Conservation (phyloP, 305 asterid genomes). For the Fraxinus ornus region DNA sequence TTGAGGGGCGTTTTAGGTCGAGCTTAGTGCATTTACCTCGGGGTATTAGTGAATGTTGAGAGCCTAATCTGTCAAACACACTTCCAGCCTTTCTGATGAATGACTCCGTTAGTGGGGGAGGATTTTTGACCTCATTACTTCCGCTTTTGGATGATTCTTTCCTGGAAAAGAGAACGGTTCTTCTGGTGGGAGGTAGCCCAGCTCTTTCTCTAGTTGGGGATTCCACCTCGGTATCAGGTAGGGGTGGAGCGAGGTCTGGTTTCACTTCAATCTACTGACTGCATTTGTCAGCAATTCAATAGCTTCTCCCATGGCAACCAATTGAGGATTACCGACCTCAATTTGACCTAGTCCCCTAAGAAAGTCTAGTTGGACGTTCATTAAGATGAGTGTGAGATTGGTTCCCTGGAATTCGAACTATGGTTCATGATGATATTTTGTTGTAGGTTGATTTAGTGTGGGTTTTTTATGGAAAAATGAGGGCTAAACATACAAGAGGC, state of each 20-base stretch:
- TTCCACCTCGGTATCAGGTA: too few species aligned
- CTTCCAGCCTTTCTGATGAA: background rate
- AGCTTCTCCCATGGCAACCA: background rate
- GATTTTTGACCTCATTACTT: background rate
- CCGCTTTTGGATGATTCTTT: too few species aligned
- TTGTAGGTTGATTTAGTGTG: background rate
- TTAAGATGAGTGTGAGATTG: background rate
- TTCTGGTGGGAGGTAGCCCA: background rate
- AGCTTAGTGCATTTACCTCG: background rate
- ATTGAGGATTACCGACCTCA: background rate
- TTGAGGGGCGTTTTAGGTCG: background rate
- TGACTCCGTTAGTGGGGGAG: background rate
- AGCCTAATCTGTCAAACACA: background rate
- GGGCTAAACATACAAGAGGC: background rate
- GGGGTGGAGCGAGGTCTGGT: background rate
- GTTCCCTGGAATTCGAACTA: background rate
- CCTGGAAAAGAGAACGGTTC: background rate
- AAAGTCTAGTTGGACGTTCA: background rate
- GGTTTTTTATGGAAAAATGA: background rate
- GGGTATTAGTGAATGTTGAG: background rate
- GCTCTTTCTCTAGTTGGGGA: background rate
- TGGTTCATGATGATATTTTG: background rate
- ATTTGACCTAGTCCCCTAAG: background rate
- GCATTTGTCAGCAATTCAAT: background rate
- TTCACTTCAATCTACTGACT: background rate